Conservation (phyloP, 2,329 filamentous ascomycete genomes). For the Talaromyces marneffei region DNA sequence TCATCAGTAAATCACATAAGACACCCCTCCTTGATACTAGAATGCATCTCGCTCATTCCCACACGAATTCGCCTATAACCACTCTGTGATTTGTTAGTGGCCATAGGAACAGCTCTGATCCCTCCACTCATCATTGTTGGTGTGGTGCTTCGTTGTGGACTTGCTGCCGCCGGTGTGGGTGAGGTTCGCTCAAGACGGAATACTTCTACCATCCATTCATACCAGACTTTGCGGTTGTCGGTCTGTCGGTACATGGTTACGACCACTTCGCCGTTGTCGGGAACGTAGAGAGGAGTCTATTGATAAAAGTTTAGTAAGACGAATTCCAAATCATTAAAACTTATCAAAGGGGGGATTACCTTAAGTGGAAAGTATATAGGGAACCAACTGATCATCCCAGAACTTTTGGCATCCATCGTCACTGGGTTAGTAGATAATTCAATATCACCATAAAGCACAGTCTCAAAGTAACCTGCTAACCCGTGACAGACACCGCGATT, state of each 20-base stretch:
- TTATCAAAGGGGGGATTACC: conserved; percentile 44
- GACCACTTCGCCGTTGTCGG: conserved; percentile 76
- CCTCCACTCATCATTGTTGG: conserved; percentile 26
- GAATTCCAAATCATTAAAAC: background rate
- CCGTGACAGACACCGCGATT: conserved; percentile 83
- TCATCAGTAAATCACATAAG: conserved; percentile 35
- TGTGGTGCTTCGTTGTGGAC: conserved; percentile 18
- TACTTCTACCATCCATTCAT: conserved; percentile 93
- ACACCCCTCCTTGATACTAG: conserved; percentile 46
- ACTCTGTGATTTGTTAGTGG: conserved; percentile 8
- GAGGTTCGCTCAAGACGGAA: conserved; percentile 46
- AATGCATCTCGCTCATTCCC: conserved; percentile 44
- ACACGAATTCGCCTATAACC: conserved; percentile 31
- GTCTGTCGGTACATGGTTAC: conserved; percentile 95
- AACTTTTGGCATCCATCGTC: conserved; percentile 85
- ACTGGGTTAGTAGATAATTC: conserved; percentile 92
- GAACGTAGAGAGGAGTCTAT: conserved; percentile 80
- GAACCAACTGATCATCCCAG: conserved; percentile 99
- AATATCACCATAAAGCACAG: conserved; percentile 77
- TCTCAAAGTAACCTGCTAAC: conserved; percentile 91
- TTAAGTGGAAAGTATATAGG: conserved; percentile 96
- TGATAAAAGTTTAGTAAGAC: conserved; percentile 16
- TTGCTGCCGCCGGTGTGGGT: conserved; percentile 13
- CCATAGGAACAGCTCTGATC: conserved; percentile 21
- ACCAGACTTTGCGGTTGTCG: conserved; percentile 94